Percentiles rank a stretch among this genome's conserved stretches.
Evolutionary conservation across 1,284 basidiomycete genomes (phyloP).

Genomic region (Phaffia rhodozyma): DNA sequence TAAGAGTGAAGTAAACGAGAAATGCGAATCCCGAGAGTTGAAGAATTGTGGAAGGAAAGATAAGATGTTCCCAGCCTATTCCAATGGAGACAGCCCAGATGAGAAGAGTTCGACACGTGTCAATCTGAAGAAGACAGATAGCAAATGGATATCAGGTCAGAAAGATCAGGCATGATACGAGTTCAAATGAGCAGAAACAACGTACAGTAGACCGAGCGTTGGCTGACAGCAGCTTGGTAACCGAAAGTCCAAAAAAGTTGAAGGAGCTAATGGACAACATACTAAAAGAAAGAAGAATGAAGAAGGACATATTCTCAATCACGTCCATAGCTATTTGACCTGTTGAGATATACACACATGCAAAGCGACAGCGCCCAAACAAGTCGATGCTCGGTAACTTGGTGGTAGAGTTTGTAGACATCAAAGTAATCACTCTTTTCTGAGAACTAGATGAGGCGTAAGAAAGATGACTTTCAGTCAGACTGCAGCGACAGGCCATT

Average conservation of each 20-base stretch:
- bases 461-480: not conserved
- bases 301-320: not conserved
- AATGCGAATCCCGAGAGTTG: constrained; percentile 82
- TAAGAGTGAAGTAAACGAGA: constrained; percentile 50
- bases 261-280: constrained; percentile 79
- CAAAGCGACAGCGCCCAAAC: constrained; percentile 68
- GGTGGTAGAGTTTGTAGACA: constrained; percentile 73
- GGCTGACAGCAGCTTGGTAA: constrained; percentile 79
- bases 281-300: constrained; percentile 35
- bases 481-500: constrained; percentile 19
- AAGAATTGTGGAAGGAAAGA: constrained; percentile 68
- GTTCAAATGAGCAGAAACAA: not conserved
- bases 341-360: constrained; percentile 22
- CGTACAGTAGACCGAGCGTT: constrained; percentile 55
- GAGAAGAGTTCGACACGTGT: constrained; percentile 80
- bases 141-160: constrained; percentile 32
- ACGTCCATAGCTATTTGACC: too few relatives aligned
- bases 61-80: constrained; percentile 83
- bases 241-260: constrained; percentile 89
- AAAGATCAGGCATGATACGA: not conserved
- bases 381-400: constrained; percentile 66
- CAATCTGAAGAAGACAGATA: constrained; percentile 42
- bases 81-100: constrained; percentile 58
- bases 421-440: constrained; percentile 76
- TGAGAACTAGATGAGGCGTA: constrained; percentile 31